Evolutionary conservation across 73 alveolate species (phyloP), one percentile per base, ranked within the genome.

Genomic region (Halteria grandinella): DNA sequence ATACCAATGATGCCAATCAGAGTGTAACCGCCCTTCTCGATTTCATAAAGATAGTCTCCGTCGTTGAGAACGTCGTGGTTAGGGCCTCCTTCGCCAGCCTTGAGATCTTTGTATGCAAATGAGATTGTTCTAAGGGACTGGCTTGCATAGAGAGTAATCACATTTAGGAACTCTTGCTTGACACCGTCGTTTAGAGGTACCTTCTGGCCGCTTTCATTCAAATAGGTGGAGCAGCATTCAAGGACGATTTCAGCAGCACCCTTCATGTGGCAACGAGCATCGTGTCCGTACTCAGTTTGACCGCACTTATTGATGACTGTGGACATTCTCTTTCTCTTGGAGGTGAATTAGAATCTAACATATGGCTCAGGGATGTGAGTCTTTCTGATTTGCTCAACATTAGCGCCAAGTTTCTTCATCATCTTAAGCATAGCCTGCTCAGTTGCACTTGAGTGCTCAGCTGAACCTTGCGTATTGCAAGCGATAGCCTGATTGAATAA

Each of bases 291-390:
- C 34, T 90, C 88, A 40, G 69, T 81, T 14, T 82, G 53, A 31
- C 81, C 71, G 60, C 79, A 81, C 50, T 88, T 88, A 17, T 55
- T 78, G 33, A 93, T 60, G 47, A 95, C 59, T 11, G 98, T 93
- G 45, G 91, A 69, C 99, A 93, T 95, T 64, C 89, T 84, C 87
- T 91, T 95, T 77, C 98, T 89, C 79, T 88, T 88, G 15, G 99
- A 90, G 69, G 89, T 94, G 82, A 93, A 90, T 0, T 95, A 97
- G 82, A 93, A 86, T 70, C 91, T 91, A 55, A 55, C 80, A 36
- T 75, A 47, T 23, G 27, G 29, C 0, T 20, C 66, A 2, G 29
- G 62, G 15, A 69, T 20, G 50, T 54, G 33, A 27, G 69, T 75
- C 45, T 44, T 33, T 70, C 90, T 80, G 28, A 50, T 32, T 10